These are phyloP conservation scores for Agaricus sinodeliciosus DNA, from an alignment of 768 basidiomycete genomes.

Conservation along the genomic window DNA sequence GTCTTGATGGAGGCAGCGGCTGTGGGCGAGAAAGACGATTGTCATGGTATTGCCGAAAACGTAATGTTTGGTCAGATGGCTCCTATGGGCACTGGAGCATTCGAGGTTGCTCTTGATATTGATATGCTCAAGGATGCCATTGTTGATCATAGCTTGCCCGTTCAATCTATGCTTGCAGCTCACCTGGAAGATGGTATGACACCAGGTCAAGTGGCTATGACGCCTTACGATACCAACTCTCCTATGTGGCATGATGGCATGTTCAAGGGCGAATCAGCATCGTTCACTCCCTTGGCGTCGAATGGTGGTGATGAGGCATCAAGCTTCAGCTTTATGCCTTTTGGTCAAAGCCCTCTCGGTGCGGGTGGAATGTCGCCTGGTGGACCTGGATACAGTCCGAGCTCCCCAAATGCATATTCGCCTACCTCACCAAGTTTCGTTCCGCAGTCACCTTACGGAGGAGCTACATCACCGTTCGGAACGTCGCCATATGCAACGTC, in stretches of 20 bases:
- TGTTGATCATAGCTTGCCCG: conserved; percentile 89
- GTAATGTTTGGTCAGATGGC: conserved; percentile 99
- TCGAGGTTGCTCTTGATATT: conserved; percentile 93
- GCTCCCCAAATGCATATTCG: conserved; percentile 84
- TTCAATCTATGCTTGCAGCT: conserved; percentile 71
- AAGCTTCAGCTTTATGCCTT: conserved; percentile 66
- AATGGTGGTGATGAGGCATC: conserved; percentile 80
- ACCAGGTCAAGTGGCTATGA: conserved; percentile 89
- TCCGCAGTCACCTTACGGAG: conserved; percentile 75
- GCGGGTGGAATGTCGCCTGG: conserved; percentile 87
- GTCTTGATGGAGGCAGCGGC: conserved; percentile 99
- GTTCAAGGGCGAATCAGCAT: conserved; percentile 80
- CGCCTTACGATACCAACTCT: conserved; percentile 91
- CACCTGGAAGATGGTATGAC: conserved; percentile 87
- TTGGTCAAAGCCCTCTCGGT: conserved; percentile 81
- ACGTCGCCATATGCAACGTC: conserved; percentile 79
- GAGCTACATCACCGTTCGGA: conserved; percentile 78
- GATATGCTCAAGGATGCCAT: conserved; percentile 99
- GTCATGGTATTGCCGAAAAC: conserved; percentile 98
- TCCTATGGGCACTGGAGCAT: conserved; percentile 98
- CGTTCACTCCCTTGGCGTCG: conserved; percentile 92
- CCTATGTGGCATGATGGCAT: conserved; percentile 74
- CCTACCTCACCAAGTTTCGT: conserved; percentile 85
- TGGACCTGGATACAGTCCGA: conserved; percentile 83
- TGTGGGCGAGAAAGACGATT: conserved; percentile 97